phyloP scores from a whole-genome alignment of 352 stramenopile genomes.

The Hyaloperonospora brassicae region DNA sequence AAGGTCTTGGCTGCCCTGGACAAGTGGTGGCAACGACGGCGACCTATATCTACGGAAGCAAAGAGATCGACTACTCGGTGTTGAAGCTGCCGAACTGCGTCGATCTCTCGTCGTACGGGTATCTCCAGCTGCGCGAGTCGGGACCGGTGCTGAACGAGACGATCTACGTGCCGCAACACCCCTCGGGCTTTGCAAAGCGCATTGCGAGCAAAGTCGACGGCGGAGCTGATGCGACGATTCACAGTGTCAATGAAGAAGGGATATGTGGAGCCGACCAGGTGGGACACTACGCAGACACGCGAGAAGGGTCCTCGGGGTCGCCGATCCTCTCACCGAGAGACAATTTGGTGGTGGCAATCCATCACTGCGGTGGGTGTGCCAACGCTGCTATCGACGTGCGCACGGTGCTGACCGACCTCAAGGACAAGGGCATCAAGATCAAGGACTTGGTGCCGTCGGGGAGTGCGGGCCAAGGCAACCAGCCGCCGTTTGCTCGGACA shows the following conservation, averaged over 20 bases:
- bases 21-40: conserved; percentile 36
- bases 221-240: no score
- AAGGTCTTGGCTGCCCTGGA: conserved; percentile 35
- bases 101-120: conserved; percentile 36
- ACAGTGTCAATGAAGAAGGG: no score
- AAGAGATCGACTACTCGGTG: conserved; percentile 45
- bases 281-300: conserved; percentile 63
- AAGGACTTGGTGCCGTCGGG: no score
- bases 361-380: conserved; percentile 75
- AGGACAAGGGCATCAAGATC: neutral
- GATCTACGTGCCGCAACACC: conserved; percentile 63
- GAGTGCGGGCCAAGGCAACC: no score
- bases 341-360: conserved; percentile 61
- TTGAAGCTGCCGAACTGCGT: conserved; percentile 40
- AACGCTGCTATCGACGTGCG: conserved; percentile 71
- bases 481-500: no score
- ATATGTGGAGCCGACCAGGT: conserved; percentile 33
- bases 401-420: conserved; percentile 52
- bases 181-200: conserved; percentile 41
- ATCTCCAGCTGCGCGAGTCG: conserved; percentile 38
- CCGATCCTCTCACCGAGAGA: conserved; percentile 49
- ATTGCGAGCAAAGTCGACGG: conserved; percentile 54
- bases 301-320: conserved; percentile 63
- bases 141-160: conserved; percentile 33
- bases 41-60: conserved; percentile 34